Evolutionary conservation across 2,329 filamentous ascomycete genomes (phyloP).

Genomic region (Curvularia verruculosa): DNA sequence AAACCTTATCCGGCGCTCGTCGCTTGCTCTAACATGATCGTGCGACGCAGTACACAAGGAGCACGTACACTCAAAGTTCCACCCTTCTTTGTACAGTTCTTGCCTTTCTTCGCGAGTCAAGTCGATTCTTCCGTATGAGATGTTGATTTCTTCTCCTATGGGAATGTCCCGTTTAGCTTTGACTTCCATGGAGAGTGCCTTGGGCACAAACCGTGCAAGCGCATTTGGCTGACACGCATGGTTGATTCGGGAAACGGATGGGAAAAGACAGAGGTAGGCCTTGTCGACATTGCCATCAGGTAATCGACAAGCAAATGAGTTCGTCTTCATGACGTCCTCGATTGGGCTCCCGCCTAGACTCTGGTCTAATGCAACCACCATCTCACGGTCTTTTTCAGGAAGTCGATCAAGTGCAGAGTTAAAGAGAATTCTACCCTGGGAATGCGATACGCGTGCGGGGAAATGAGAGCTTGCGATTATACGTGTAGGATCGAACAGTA

Average conservation of each 20-base stretch:
- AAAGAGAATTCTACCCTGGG: slow-evolving; percentile 23
- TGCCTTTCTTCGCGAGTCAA: slow-evolving; percentile 25
- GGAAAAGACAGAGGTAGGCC: slow-evolving; percentile 35
- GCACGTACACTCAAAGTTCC: slow-evolving; percentile 34
- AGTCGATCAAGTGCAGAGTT: slow-evolving; percentile 18
- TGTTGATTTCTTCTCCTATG: slow-evolving; percentile 32
- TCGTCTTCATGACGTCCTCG: slow-evolving; percentile 33
- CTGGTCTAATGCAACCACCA: slow-evolving; percentile 24
- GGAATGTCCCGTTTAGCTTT: slow-evolving; percentile 27
- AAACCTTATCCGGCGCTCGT: slow-evolving; percentile 27
- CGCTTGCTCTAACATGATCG: slow-evolving; percentile 24
- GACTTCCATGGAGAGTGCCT: slow-evolving; percentile 29
- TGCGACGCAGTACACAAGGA: slow-evolving; percentile 25
- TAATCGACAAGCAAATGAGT: slow-evolving; percentile 32
- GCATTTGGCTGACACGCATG: slow-evolving; percentile 34
- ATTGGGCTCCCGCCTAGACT: slow-evolving; percentile 22
- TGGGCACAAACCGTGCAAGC: slow-evolving; percentile 29
- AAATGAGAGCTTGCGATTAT: slow-evolving; percentile 31
- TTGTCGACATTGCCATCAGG: slow-evolving; percentile 27
- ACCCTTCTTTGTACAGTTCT: slow-evolving; percentile 27
- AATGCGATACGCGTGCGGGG: slow-evolving; percentile 16
- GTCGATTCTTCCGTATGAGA: slow-evolving; percentile 31
- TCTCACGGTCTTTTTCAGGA: slow-evolving; percentile 8
- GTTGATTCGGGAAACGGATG: slow-evolving; percentile 31
- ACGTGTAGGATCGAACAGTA: slow-evolving; percentile 29